Evolutionary conservation across 345 rosid species (phyloP), one percentile per base, ranked within the genome.

Genomic region (Carallia brachiata): DNA sequence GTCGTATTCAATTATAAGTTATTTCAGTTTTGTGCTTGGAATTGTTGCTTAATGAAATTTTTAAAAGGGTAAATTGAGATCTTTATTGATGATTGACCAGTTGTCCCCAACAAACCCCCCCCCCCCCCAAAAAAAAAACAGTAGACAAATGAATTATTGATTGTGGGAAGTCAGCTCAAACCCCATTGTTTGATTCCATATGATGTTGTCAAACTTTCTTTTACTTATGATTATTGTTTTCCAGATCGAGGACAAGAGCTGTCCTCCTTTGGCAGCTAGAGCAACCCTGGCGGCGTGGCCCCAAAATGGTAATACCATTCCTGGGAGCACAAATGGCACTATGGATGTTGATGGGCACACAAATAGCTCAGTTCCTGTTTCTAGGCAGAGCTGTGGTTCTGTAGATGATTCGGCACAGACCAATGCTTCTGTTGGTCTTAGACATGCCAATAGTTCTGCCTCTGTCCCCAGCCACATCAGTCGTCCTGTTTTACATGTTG

Each of bases 221-320:
- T 23, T 57, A 15, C 18, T 63, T 56, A 37, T 32, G 5, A 61
- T 27, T 36, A 75, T 72, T 67, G 63, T 69, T 73, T 19, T 73
- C 62, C 87, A 95, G 99, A 76, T 78, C 93, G 52, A 86, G 81
- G 83, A 76, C 76, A 12, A 88, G 88, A 65, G 84, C 59, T 63
- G 70, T 71, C 92, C 93, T 80, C 70, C 95, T 60, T 80, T 95
- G 78, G 87, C 88, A 69, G 78, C 88, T 62, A 88, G 98, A 78
- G 99, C 97, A 70, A 86, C 92, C 70, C 79, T 58, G 56, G 97
- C 97, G 63, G 99, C 98, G 9, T 95, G 97, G 99, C 78, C 85
- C 1, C 68, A 50, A 53, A 77, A 78, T 70, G 81, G 73, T 66
- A 73, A 13, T 69, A 76, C 65, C 78, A 59, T 61, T 79, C 63